Evolutionary conservation across 176 grass and related monocot genomes (phyloP).

Genomic region (Carex cristatella): DNA sequence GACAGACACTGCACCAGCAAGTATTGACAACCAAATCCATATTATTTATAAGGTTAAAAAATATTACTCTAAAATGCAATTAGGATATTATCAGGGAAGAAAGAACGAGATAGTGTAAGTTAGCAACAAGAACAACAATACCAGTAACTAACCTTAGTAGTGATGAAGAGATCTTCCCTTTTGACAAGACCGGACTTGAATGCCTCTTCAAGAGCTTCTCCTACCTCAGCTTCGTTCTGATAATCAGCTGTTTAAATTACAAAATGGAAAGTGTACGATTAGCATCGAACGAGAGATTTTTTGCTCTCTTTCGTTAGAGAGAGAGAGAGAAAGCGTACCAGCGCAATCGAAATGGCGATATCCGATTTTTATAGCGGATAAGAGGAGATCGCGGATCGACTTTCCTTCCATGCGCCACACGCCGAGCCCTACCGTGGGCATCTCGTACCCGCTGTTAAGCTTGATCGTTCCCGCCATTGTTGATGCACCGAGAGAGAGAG

Average conservation of each 20-base stretch:
- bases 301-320: not conserved
- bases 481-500: slow-evolving; percentile 33
- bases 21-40: not conserved
- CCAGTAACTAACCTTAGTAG: slow-evolving; percentile 60
- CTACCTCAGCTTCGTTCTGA: slow-evolving; percentile 82
- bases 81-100: not conserved
- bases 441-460: slow-evolving; percentile 61
- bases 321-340: slow-evolving; percentile 29
- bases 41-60: not conserved
- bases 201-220: slow-evolving; percentile 72
- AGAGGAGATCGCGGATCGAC: slow-evolving; percentile 66
- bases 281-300: not conserved
- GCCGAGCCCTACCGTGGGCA: slow-evolving; percentile 81
- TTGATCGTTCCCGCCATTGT: slow-evolving; percentile 38
- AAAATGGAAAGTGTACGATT: not conserved
- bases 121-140: not conserved
- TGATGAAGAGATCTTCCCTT: slow-evolving; percentile 89
- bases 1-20: not conserved
- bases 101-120: not conserved
- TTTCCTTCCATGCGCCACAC: slow-evolving; percentile 83
- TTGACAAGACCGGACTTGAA: slow-evolving; percentile 67
- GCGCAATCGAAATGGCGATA: slow-evolving; percentile 98
- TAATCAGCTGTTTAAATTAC: slow-evolving; percentile 60
- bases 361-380: slow-evolving; percentile 72
- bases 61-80: not conserved